Conservation (phyloP, 1,284 basidiomycete species). For the Rhodotorula sp. region DNA sequence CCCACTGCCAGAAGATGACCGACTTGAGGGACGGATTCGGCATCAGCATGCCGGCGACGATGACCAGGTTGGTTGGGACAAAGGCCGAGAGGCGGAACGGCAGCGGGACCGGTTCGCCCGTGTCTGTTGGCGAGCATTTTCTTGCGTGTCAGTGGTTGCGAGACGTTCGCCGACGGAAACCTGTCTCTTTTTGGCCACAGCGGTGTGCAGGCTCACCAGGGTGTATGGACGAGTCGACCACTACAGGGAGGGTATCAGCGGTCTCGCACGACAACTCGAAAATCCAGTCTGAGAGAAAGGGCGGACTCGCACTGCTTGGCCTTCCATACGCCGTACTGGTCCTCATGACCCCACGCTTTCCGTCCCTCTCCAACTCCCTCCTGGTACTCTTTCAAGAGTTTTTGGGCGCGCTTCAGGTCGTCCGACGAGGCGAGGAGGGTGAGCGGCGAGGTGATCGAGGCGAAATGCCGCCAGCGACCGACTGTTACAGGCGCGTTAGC, state of each 20-base stretch:
- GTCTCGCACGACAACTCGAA: no score
- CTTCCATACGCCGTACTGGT: conserved; percentile 49
- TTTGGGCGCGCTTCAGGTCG: conserved; percentile 50
- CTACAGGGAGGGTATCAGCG: conserved; percentile 9
- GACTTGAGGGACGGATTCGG: conserved; percentile 41
- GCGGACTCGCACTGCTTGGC: conserved; percentile 52
- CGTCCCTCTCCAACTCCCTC: conserved; percentile 48
- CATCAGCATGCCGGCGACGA: conserved; percentile 48
- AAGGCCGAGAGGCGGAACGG: conserved; percentile 57
- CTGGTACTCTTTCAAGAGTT: conserved; percentile 47
- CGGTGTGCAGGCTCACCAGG: conserved; percentile 34
- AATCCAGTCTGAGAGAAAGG: no score
- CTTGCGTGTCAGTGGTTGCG: no score
- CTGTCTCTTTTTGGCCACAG: not conserved
- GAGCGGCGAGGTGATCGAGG: conserved; percentile 55
- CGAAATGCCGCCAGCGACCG: conserved; percentile 56
- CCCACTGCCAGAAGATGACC: conserved; percentile 57
- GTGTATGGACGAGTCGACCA: conserved; percentile 45
- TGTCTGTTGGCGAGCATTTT: conserved; percentile 47
- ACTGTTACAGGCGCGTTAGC: conserved; percentile 6
- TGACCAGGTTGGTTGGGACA: conserved; percentile 57
- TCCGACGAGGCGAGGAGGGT: conserved; percentile 53
- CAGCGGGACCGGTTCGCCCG: conserved; percentile 53
- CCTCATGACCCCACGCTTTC: conserved; percentile 47
- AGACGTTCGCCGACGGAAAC: no score